phyloP scores from a whole-genome alignment of 352 stramenopile genomes.

The Phytopythium kandeliae region DNA sequence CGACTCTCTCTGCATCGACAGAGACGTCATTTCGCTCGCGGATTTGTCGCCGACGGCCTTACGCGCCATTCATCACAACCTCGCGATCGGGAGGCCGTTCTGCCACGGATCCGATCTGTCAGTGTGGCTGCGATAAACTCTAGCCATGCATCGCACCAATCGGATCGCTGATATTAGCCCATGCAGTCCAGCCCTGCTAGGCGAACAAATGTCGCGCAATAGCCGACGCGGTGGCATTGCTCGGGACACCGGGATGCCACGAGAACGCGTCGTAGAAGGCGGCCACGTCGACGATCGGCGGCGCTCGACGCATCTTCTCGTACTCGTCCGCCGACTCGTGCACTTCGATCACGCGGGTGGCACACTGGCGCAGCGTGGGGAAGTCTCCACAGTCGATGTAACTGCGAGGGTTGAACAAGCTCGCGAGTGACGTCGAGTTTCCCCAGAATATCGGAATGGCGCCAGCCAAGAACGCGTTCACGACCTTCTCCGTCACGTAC shows the following conservation, averaged over 20 bases:
- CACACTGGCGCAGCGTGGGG: constrained; percentile 27
- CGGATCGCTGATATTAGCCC: too few relatives aligned
- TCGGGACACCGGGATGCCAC: constrained; percentile 35
- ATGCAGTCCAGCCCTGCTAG: too few relatives aligned
- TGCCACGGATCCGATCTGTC: background rate
- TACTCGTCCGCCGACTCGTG: constrained; percentile 31
- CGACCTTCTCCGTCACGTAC: constrained; percentile 66
- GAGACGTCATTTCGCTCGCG: constrained; percentile 12
- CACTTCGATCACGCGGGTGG: constrained; percentile 26
- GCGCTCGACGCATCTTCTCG: constrained; percentile 16
- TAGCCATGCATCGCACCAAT: too few relatives aligned
- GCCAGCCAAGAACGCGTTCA: constrained; percentile 51
- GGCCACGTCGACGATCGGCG: constrained; percentile 24
- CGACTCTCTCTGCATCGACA: constrained; percentile 5
- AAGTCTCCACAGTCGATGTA: constrained; percentile 55
- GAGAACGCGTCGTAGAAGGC: constrained; percentile 30
- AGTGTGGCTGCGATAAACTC: background rate
- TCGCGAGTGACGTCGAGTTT: constrained; percentile 26
- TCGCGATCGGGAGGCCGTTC: background rate
- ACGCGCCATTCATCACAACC: constrained; percentile 17
- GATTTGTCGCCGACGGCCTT: constrained; percentile 16
- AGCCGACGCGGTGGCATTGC: background rate
- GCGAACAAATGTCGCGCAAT: background rate
- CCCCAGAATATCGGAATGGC: constrained; percentile 54
- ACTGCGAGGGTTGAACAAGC: constrained; percentile 39